phyloP scores from a whole-genome alignment of 176 grass and related monocot genomes.

The bread wheat (Triticum aestivum) region IWGSC_CS_RefSeq_v2.1 NC_057795.1:201768037-201768536 shows the following conservation, averaged over 20 bases:
- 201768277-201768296: slow-evolving; percentile 8
- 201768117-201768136: slow-evolving; percentile 97
- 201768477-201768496: background rate
- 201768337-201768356: slow-evolving; percentile 22
- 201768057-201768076: slow-evolving; percentile 92
- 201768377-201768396: background rate
- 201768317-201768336: slow-evolving; percentile 1
- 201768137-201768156: slow-evolving; percentile 96
- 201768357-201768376: slow-evolving; percentile 11
- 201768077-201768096: slow-evolving; percentile 94
- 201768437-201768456: background rate
- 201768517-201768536: slow-evolving; percentile 21
- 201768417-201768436: background rate
- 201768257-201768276: slow-evolving; percentile 21
- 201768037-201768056: slow-evolving; percentile 38
- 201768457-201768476: background rate
- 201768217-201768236: slow-evolving; percentile 89
- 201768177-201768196: slow-evolving; percentile 95
- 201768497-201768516: slow-evolving; percentile 10
- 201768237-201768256: slow-evolving; percentile 60
- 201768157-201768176: slow-evolving; percentile 96
- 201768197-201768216: slow-evolving; percentile 83
- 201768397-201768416: background rate
- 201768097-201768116: slow-evolving; percentile 96
- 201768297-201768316: slow-evolving; percentile 12